These are phyloP conservation scores for Phytophthora podocarpi DNA, from an alignment of 352 stramenopile species.

Conservation along the genomic window DNA sequence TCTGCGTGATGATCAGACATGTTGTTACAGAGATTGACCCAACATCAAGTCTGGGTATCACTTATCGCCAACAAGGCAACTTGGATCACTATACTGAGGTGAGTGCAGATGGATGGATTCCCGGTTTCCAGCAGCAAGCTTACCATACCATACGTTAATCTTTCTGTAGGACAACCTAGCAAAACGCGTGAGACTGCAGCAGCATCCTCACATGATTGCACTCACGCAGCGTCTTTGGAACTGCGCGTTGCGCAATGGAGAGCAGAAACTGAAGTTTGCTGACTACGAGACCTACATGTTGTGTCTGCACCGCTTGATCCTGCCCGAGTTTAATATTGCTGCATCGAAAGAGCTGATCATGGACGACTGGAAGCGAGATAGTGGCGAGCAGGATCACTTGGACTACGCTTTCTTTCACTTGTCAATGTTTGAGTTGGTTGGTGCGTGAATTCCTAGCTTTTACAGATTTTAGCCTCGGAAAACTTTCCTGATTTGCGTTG, in stretches of 20 bases:
- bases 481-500: too few relatives aligned
- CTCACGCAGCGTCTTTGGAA: conserved; percentile 79
- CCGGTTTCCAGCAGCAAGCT: not conserved
- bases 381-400: conserved; percentile 49
- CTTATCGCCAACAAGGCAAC: conserved; percentile 73
- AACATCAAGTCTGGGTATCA: conserved; percentile 34
- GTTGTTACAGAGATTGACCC: conserved; percentile 56
- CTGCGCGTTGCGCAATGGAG: conserved; percentile 44
- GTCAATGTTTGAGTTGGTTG: conserved; percentile 85
- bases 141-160: not conserved
- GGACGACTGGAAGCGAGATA: conserved; percentile 77
- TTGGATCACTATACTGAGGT: conserved; percentile 80
- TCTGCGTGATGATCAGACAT: conserved; percentile 36
- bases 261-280: conserved; percentile 37
- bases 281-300: conserved; percentile 80
- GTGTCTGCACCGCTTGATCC: conserved; percentile 74
- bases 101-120: not conserved
- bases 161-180: conserved; percentile 60
- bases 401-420: conserved; percentile 80
- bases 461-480: too few relatives aligned
- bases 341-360: conserved; percentile 67
- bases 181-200: conserved; percentile 63
- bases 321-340: conserved; percentile 72
- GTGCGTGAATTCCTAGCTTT: conserved; percentile 32
- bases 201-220: conserved; percentile 66